Percentiles rank a stretch among this genome's conserved stretches.
Evolutionary conservation across 2,329 filamentous ascomycete genomes (phyloP).

Genomic region (Passalora sequoiae): DNA sequence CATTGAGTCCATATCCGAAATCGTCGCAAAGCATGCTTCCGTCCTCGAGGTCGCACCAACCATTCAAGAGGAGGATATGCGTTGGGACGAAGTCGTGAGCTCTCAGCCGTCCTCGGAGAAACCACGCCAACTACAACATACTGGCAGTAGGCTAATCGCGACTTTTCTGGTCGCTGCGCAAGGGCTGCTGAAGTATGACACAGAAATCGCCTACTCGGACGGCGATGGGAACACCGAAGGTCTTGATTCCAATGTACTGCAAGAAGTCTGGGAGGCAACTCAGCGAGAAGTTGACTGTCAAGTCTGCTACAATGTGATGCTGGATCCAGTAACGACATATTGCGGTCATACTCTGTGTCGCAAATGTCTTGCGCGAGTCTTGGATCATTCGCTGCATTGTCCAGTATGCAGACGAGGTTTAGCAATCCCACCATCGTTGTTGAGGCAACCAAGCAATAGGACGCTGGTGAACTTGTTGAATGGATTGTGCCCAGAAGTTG

Average conservation of each 20-base stretch:
- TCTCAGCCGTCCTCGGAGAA: slow-evolving; percentile 33
- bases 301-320: slow-evolving; percentile 75
- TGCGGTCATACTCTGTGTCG: slow-evolving; percentile 91
- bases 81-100: slow-evolving; percentile 33
- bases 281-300: slow-evolving; percentile 78
- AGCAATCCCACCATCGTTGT: slow-evolving; percentile 47
- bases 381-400: slow-evolving; percentile 73
- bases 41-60: slow-evolving; percentile 33
- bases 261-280: slow-evolving; percentile 56
- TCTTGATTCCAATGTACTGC: slow-evolving; percentile 50
- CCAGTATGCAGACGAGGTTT: slow-evolving; percentile 71
- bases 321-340: slow-evolving; percentile 75
- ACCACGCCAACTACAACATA: slow-evolving; percentile 39
- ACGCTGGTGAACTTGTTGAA: slow-evolving; percentile 59
- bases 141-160: slow-evolving; percentile 58
- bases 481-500: slow-evolving; percentile 63
- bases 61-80: slow-evolving; percentile 40
- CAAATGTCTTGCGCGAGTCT: slow-evolving; percentile 66
- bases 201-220: slow-evolving; percentile 29
- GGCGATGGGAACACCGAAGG: slow-evolving; percentile 31
- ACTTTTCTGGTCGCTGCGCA: slow-evolving; percentile 62
- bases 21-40: slow-evolving; percentile 43
- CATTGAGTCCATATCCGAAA: slow-evolving; percentile 55
- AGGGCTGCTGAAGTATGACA: slow-evolving; percentile 54
- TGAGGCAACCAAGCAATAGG: slow-evolving; percentile 55